A percentile compares a stretch with the other conserved stretches of the same genome.
These are phyloP conservation scores for Myotisia sp. DNA, from an alignment of 2,329 filamentous ascomycete species.

Conservation along the genomic window DNA sequence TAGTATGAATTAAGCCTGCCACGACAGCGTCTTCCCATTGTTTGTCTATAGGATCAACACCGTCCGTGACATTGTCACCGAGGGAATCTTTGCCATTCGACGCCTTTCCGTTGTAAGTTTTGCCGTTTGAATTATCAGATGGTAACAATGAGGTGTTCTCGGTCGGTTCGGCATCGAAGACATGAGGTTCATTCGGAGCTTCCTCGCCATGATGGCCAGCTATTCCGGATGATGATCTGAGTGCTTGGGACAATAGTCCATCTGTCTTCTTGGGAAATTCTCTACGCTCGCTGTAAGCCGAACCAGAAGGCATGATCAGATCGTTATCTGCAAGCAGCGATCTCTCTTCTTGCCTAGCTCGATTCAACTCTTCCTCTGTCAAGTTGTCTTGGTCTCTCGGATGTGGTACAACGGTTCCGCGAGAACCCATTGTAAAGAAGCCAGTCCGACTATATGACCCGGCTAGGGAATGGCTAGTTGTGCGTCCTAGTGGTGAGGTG, in stretches of 20 bases:
- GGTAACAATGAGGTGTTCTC: slow-evolving; percentile 39
- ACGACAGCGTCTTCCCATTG: slow-evolving; percentile 79
- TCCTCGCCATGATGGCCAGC: slow-evolving; percentile 9
- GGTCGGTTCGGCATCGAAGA: slow-evolving; percentile 15
- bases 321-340: slow-evolving; percentile 46
- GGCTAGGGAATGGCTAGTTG: slow-evolving; percentile 38
- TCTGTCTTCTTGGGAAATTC: slow-evolving; percentile 16
- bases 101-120: slow-evolving; percentile 12
- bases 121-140: no score
- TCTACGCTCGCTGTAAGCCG: slow-evolving; percentile 5
- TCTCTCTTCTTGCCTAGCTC: slow-evolving; percentile 42
- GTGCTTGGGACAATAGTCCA: slow-evolving; percentile 7
- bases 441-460: slow-evolving; percentile 63
- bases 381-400: slow-evolving; percentile 25
- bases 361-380: slow-evolving; percentile 40
- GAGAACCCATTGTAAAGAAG: slow-evolving; percentile 56
- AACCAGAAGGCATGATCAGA: slow-evolving; percentile 28
- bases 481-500: slow-evolving; percentile 6
- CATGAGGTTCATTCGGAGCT: slow-evolving; percentile 5
- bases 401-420: slow-evolving; percentile 52
- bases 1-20: slow-evolving; percentile 68
- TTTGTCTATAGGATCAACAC: slow-evolving; percentile 50
- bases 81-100: slow-evolving; percentile 31
- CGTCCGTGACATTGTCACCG: slow-evolving; percentile 27
- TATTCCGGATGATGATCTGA: slow-evolving; percentile 1